phyloP scores from a whole-genome alignment of 2,329 filamentous ascomycete species.

The Fusarium staphyleae region DNA sequence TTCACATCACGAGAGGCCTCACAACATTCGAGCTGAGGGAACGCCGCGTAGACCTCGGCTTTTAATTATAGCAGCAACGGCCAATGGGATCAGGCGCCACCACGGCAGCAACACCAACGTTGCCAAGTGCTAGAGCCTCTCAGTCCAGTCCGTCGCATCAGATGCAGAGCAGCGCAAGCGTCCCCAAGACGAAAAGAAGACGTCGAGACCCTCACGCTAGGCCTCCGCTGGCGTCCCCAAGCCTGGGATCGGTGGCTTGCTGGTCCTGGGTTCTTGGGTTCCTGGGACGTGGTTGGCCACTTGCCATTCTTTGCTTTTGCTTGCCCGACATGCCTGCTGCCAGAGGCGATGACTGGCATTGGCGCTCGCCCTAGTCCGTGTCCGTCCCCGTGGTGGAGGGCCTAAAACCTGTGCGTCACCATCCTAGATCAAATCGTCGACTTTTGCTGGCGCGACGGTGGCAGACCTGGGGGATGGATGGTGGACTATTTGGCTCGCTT shows the following conservation, averaged over 20 bases:
- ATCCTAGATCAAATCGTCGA: constrained; percentile 42
- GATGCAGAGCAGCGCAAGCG: constrained; percentile 19
- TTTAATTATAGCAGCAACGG: constrained; percentile 13
- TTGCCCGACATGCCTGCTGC: constrained; percentile 32
- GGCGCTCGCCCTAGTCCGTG: constrained; percentile 40
- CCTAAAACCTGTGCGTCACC: constrained; percentile 43
- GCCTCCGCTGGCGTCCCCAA: constrained; percentile 5
- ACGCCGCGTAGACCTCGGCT: constrained; percentile 18
- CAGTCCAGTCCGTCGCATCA: constrained; percentile 17
- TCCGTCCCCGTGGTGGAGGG: constrained; percentile 38
- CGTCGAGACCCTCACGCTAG: constrained; percentile 1
- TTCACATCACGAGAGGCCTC: background rate
- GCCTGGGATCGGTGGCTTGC: constrained; percentile 28
- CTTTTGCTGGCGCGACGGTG: constrained; percentile 12
- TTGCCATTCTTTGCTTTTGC: constrained; percentile 7
- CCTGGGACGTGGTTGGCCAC: constrained; percentile 14
- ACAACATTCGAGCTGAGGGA: constrained; percentile 4
- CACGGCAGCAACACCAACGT: constrained; percentile 21
- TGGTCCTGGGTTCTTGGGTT: constrained; percentile 2
- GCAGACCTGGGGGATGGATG: constrained; percentile 11
- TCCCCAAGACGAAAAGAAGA: constrained; percentile 3
- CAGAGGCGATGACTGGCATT: constrained; percentile 44
- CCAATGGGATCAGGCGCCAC: constrained; percentile 11
- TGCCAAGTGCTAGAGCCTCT: background rate
- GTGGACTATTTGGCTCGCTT: constrained; percentile 15